Percentiles rank a stretch among this genome's conserved stretches.
phyloP scores from a whole-genome alignment of 495 filamentous ascomycete genomes.

The Chlorociboria aeruginascens region DNA sequence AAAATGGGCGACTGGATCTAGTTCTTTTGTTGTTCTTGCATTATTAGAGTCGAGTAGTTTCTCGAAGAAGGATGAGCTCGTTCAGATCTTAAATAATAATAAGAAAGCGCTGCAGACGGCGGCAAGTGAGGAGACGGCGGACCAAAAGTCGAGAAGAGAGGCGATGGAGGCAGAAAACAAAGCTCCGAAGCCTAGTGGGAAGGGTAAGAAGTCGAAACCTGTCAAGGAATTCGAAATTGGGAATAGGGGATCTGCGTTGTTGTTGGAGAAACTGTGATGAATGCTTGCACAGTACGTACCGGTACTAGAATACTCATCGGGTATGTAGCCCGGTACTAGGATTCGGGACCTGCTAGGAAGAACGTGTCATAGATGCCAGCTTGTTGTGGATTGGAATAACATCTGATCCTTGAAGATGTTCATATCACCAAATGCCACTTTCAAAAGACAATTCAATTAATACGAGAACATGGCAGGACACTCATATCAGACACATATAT shows the following conservation, averaged over 20 bases:
- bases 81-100: conserved; percentile 50
- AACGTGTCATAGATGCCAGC: neutral
- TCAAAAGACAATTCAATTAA: too few relatives aligned
- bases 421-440: too few relatives aligned
- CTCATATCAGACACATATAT: too few relatives aligned
- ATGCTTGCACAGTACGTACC: too few relatives aligned
- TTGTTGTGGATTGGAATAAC: too few relatives aligned
- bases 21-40: conserved; percentile 70
- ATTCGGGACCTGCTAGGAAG: neutral
- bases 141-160: conserved; percentile 27
- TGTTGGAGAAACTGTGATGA: conserved; percentile 35
- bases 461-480: too few relatives aligned
- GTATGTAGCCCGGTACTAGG: neutral
- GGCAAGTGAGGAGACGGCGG: conserved; percentile 29
- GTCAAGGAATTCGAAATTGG: conserved; percentile 27
- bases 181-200: conserved; percentile 24
- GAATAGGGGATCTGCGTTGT: conserved; percentile 41
- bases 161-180: conserved; percentile 7
- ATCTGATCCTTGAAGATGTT: too few relatives aligned
- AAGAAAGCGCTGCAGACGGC: conserved; percentile 38
- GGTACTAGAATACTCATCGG: neutral
- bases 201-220: conserved; percentile 29
- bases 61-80: conserved; percentile 47
- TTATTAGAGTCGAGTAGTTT: conserved; percentile 75
- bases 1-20: conserved; percentile 76